Conservation (phyloP, 306 rosid species). For the Betula pendula region DNA sequence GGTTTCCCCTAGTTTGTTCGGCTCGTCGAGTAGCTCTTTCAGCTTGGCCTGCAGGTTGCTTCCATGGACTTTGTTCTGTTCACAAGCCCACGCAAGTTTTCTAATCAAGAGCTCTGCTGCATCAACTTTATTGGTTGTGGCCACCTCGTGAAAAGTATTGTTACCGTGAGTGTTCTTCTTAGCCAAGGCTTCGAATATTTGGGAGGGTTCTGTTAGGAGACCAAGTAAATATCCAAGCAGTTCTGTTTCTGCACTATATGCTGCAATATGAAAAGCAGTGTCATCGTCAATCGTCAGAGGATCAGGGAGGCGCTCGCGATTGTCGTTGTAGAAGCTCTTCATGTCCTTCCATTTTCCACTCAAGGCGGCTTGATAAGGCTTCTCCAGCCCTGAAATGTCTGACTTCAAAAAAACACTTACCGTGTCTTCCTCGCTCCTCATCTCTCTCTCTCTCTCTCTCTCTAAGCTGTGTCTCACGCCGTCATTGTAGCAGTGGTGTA, state of each 20-base stretch:
- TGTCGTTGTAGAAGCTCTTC: not conserved
- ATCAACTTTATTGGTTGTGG: not conserved
- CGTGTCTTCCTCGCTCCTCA: not conserved
- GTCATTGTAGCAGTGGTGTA: not conserved
- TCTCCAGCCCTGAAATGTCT: not conserved
- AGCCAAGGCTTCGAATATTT: not conserved
- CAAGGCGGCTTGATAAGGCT: conserved; percentile 1
- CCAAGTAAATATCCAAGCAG: not conserved
- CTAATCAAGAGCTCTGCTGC: not conserved
- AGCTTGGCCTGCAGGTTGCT: not conserved
- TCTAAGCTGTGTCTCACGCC: not conserved
- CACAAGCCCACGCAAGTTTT: not conserved
- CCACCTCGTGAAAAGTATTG: not conserved
- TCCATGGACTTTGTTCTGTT: not conserved
- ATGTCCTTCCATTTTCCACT: not conserved
- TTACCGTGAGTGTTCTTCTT: not conserved
- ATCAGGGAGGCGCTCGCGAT: not conserved
- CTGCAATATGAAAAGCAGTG: conserved; percentile 16
- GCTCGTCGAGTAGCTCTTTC: not conserved
- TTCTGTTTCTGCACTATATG: not conserved
- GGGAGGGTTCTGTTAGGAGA: not conserved
- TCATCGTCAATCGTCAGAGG: not conserved
- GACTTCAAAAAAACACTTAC: not conserved
- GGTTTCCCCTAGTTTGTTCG: not conserved
- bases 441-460: not conserved